Evolutionary conservation across 805 yeast species (phyloP), one percentile per base, ranked within the genome.

Genomic region (Kodamaea kakaduensis): DNA sequence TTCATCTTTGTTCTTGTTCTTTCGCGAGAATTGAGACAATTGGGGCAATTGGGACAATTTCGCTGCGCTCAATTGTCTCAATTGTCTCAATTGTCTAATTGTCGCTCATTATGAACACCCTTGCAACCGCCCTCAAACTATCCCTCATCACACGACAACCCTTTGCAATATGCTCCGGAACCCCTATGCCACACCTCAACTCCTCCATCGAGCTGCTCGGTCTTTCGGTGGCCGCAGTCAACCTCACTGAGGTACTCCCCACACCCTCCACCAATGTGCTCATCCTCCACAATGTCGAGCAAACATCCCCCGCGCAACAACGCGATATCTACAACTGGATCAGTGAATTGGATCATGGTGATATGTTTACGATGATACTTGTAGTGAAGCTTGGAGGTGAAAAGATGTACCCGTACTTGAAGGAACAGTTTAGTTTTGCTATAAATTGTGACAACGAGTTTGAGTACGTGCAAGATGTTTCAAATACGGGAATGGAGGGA

Each of bases 401-500:
- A 9, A 21, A 13, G n/a, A 25, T 44, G 9, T 37, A 37, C 16
- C 48, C 36, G 21, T 34, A 33, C 17, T 32, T 44, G 17, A 42
- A 42, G 36, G 44, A 42, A 33, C 38, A 40, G 36, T 44, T 44
- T 31, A 40, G 45, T 43, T 44, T 44, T 19, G 21, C 42, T 17
- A 35, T 40, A 23, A 37, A 42, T 29, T 39, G 43, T 21, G 31
- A 34, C 19, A 30, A 21, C 21, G 43, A 33, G n/a, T 36, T 39
- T 12, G 45, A 41, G 19, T n/a, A 21, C 9, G 18, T 6, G 21
- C 9, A 17, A 17, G 3, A 30, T n/a, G 7, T 15, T 16, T 9
- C 21, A 13, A 26, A 9, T 14, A 25, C 9, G 22, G 9, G 17
- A 7, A 14, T 6, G 13, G 14, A n/a, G 19, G 9, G 19, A 26